Percentiles rank a stretch among this genome's conserved stretches.
Evolutionary conservation across 1,139 yeast species (phyloP).

Genomic region (Suhomyces bokatorum): DNA sequence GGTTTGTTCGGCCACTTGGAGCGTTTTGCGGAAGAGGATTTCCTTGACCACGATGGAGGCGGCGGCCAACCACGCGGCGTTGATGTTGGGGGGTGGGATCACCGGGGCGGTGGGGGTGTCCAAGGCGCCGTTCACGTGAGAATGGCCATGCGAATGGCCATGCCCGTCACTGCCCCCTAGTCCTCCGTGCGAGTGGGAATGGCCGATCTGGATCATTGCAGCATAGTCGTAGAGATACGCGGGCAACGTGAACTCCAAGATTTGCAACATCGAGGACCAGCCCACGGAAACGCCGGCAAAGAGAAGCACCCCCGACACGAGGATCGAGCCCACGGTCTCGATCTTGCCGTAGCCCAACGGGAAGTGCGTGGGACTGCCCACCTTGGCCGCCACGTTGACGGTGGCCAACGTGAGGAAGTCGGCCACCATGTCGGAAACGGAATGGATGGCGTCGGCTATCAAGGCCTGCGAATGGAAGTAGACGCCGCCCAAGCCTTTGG

Average conservation of each 20-base stretch:
- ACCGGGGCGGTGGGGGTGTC: conserved; percentile 3
- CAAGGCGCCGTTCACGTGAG: conserved; percentile 16
- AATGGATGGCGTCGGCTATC: conserved; percentile 91
- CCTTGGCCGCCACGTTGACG: conserved; percentile 70
- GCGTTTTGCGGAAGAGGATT: conserved; percentile 79
- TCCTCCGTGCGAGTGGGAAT: conserved; percentile 48
- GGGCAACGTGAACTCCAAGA: conserved; percentile 69
- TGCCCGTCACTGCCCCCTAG: conserved; percentile 12
- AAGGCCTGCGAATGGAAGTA: conserved; percentile 93
- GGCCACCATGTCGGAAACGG: conserved; percentile 83
- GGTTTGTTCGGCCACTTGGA: conserved; percentile 70
- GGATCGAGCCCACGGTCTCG: conserved; percentile 87
- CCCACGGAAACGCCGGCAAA: conserved; percentile 93
- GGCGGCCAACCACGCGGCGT: conserved; percentile 95
- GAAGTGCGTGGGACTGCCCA: conserved; percentile 60
- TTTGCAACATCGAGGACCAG: conserved; percentile 74
- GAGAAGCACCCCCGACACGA: conserved; percentile 79
- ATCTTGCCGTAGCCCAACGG: conserved; percentile 93
- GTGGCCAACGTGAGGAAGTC: conserved; percentile 89
- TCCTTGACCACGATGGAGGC: conserved; percentile 86
- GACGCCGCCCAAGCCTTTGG: conserved; percentile 87
- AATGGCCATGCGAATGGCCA: conserved; percentile 21
- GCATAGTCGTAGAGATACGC: conserved; percentile 43
- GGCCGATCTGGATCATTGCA: conserved; percentile 51
- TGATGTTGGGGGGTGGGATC: conserved; percentile 56